Conservation (phyloP, 768 basidiomycete genomes). For the Pholiota molesta region DNA sequence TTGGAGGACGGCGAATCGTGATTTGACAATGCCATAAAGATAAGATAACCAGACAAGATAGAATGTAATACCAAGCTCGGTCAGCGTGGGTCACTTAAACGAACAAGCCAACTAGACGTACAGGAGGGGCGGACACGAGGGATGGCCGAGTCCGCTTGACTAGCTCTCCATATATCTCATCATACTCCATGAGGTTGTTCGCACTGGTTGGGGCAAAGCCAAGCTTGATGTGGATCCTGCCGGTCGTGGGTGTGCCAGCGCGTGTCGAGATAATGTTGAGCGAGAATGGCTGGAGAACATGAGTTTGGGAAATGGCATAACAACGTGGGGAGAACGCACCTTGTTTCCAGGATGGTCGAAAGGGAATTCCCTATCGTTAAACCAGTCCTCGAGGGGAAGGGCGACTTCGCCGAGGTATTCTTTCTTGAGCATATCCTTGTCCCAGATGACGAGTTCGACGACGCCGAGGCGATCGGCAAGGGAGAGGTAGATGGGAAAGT, state of each 20-base stretch:
- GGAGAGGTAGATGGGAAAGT: slow-evolving; percentile 83
- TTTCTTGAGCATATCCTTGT: slow-evolving; percentile 87
- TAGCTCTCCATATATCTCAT: slow-evolving; percentile 65
- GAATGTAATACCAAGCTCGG: no score
- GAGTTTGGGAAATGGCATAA: neutral
- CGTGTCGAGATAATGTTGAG: slow-evolving; percentile 45
- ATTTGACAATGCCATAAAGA: no score
- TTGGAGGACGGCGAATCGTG: no score
- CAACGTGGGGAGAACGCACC: slow-evolving; percentile 42
- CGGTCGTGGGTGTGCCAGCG: slow-evolving; percentile 40
- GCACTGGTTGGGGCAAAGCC: slow-evolving; percentile 52
- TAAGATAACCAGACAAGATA: neutral
- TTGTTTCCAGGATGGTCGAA: slow-evolving; percentile 71
- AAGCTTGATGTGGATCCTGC: slow-evolving; percentile 46
- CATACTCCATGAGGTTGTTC: slow-evolving; percentile 48
- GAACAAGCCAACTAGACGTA: slow-evolving; percentile 35
- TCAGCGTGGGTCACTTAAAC: no score
- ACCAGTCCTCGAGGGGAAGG: slow-evolving; percentile 84
- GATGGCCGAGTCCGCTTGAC: slow-evolving; percentile 65
- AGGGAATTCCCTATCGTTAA: slow-evolving; percentile 42
- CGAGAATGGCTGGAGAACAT: slow-evolving; percentile 34
- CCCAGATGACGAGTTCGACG: slow-evolving; percentile 90
- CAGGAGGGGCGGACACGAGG: slow-evolving; percentile 78
- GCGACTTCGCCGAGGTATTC: slow-evolving; percentile 93
- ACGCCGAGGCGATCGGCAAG: slow-evolving; percentile 72